Evolutionary conservation across 1,284 basidiomycete species (phyloP).

Genomic region (Tranzscheliella williamsii): DNA sequence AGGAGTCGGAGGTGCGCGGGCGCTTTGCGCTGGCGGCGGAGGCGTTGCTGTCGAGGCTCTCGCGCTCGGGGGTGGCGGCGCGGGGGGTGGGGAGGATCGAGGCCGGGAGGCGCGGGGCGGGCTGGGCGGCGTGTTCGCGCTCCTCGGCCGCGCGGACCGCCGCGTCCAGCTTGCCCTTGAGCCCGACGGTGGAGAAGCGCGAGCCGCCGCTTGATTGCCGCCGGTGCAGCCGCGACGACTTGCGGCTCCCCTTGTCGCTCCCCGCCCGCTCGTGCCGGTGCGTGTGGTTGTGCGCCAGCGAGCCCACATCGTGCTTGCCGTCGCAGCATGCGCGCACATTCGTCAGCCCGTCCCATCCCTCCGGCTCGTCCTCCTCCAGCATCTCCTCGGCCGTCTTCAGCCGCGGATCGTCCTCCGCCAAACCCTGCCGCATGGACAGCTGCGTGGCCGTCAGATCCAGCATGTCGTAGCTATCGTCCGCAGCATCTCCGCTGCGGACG

Average conservation of each 20-base stretch:
- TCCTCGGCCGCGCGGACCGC: conserved; percentile 18
- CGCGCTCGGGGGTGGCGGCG: conserved; percentile 2
- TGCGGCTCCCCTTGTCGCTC: conserved; percentile 10
- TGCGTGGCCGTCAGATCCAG: conserved; percentile 35
- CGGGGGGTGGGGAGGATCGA: conserved; percentile 17
- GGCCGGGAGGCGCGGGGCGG: conserved; percentile 13
- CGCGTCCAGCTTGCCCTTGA: conserved; percentile 31
- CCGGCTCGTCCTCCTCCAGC: conserved; percentile 73
- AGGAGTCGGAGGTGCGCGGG: neutral
- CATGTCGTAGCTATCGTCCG: conserved; percentile 30
- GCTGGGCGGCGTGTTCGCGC: conserved; percentile 3
- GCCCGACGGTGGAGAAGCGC: conserved; percentile 16
- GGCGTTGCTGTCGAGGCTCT: conserved; percentile 18
- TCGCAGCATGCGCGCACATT: conserved; percentile 77
- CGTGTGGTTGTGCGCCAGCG: conserved; percentile 36
- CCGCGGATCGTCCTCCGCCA: conserved; percentile 37
- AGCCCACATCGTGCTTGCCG: conserved; percentile 73
- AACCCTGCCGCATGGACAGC: conserved; percentile 16
- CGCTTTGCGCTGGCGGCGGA: conserved; percentile 1
- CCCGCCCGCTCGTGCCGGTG: conserved; percentile 8
- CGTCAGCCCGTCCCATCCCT: conserved; percentile 87
- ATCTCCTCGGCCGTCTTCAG: conserved; percentile 56
- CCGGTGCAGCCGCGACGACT: conserved; percentile 21
- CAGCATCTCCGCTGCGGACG: conserved; percentile 10
- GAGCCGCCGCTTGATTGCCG: conserved; percentile 28